phyloP scores from a whole-genome alignment of 345 rosid species.

The Toxicodendron radicans region DNA sequence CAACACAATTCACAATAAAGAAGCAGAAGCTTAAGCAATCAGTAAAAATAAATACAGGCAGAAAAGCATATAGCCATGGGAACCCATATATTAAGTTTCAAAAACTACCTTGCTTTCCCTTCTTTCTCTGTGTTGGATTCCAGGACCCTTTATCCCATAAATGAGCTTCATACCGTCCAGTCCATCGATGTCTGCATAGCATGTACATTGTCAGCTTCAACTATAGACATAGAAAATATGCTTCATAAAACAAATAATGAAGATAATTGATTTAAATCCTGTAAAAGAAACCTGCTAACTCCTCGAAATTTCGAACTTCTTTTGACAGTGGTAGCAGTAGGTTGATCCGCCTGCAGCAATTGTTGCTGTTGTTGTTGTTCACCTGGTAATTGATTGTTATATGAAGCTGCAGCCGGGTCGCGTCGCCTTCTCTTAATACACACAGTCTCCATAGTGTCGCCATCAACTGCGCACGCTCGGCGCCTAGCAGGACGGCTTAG shows the following conservation, averaged over 20 bases:
- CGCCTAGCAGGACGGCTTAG: conserved; percentile 8
- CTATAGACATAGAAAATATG: neutral
- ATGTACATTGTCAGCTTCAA: conserved; percentile 8
- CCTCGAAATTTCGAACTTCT: conserved; percentile 51
- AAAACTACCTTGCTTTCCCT: conserved; percentile 39
- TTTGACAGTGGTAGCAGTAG: conserved; percentile 33
- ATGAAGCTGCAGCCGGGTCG: conserved; percentile 18
- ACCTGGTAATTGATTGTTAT: conserved; percentile 13
- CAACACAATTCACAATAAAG: conserved; percentile 7
- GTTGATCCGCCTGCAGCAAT: neutral
- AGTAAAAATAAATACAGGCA: neutral
- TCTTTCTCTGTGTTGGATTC: conserved; percentile 48
- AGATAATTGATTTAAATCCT: neutral
- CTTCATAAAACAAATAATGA: neutral
- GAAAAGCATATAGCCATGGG: neutral
- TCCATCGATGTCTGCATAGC: conserved; percentile 38
- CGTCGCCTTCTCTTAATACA: conserved; percentile 37
- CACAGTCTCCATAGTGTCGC: conserved; percentile 19
- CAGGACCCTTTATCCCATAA: conserved; percentile 50
- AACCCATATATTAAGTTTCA: neutral
- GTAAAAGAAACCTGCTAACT: conserved; percentile 37
- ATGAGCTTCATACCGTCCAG: conserved; percentile 49
- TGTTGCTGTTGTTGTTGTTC: conserved; percentile 6
- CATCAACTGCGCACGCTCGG: conserved; percentile 16
- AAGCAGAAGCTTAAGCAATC: neutral